These are phyloP conservation scores for Avena eriantha DNA, from an alignment of 176 grass and related monocot species.

Conservation along the genomic window DNA sequence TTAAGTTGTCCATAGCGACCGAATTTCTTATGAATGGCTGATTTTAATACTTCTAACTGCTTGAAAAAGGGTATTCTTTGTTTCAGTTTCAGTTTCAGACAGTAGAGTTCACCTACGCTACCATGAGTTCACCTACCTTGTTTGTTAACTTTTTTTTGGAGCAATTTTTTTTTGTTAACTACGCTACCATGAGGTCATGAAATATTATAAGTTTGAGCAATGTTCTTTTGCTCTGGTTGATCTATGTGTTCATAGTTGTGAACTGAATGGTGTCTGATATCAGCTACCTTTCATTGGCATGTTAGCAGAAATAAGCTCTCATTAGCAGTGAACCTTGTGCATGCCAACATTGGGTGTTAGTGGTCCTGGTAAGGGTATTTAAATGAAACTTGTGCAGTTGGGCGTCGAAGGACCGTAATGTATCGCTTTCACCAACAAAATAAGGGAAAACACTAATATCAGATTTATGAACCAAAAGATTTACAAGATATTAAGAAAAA, in stretches of 20 bases:
- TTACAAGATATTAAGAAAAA: slow-evolving; percentile 19
- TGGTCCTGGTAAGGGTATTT: slow-evolving; percentile 15
- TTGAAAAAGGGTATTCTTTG: slow-evolving; percentile 28
- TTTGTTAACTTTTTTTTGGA: slow-evolving; percentile 7
- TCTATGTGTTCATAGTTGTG: background rate
- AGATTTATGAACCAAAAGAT: background rate
- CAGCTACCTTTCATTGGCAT: background rate
- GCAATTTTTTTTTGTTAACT: background rate
- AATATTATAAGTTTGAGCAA: slow-evolving; percentile 19
- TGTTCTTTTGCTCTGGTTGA: background rate
- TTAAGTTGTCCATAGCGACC: background rate
- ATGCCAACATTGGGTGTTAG: slow-evolving; percentile 32
- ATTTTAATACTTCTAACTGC: slow-evolving; percentile 17
- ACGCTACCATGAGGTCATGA: background rate
- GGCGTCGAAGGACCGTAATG: background rate
- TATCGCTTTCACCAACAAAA: background rate
- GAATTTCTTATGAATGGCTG: slow-evolving; percentile 7
- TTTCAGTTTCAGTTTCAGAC: slow-evolving; percentile 18
- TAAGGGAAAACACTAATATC: background rate
- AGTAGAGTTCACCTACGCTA: background rate
- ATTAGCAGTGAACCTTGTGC: background rate
- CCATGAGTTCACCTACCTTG: slow-evolving; percentile 2
- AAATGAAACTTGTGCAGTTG: background rate
- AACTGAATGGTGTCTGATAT: slow-evolving; percentile 28
- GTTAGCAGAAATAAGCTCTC: slow-evolving; percentile 9